Evolutionary conservation across 768 basidiomycete species (phyloP).

Genomic region (Russula griseocarnosa): DNA sequence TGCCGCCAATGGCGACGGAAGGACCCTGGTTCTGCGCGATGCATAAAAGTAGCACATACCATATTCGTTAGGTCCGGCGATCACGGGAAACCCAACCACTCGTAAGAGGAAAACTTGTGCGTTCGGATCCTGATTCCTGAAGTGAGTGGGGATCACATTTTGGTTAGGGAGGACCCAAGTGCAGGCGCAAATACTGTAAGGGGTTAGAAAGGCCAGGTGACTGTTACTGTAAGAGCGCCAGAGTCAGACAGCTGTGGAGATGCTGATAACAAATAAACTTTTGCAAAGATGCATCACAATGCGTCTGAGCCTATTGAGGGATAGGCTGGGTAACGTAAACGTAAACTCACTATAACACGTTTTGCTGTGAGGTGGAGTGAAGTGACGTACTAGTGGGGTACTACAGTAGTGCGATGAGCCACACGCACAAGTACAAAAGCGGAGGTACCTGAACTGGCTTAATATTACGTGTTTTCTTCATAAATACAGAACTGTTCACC

Average conservation of each 20-base stretch:
- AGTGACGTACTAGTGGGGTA: not conserved
- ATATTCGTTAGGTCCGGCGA: not conserved
- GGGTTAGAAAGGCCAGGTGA: not conserved
- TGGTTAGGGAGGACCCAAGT: not conserved
- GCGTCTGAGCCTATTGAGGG: not conserved
- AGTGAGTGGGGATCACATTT: not conserved
- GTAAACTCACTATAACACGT: not conserved
- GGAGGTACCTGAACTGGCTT: conserved; percentile 1
- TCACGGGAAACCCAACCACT: not conserved
- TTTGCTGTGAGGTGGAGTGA: not conserved
- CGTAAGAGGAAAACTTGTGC: not conserved
- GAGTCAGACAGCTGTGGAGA: not conserved
- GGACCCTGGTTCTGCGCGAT: not conserved
- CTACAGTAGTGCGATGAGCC: not conserved
- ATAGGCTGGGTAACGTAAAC: not conserved
- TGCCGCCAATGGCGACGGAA: not conserved
- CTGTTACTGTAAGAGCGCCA: not conserved
- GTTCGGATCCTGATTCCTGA: not conserved
- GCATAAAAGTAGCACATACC: not conserved
- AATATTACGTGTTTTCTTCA: not conserved
- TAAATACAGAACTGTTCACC: not conserved
- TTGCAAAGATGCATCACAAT: not conserved
- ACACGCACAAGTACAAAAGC: too few relatives aligned
- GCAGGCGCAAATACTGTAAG: not conserved
- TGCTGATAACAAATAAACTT: not conserved